phyloP scores from a whole-genome alignment of 345 rosid genomes.

The Pseudoturritis turrita region DNA sequence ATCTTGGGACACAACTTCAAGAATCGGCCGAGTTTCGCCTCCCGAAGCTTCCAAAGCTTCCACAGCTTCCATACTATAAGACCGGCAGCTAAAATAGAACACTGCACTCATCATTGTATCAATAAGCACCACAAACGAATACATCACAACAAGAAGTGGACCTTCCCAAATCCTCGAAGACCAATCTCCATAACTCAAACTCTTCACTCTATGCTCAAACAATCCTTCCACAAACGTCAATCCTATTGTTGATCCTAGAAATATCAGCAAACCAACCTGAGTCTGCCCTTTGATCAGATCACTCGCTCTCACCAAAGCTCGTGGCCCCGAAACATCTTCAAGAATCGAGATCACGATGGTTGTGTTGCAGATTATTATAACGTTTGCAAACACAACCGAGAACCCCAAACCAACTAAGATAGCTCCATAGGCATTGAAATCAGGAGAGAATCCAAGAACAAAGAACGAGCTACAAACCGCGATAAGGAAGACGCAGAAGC shows the following conservation, averaged over 20 bases:
- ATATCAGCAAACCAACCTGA: slow-evolving; percentile 83
- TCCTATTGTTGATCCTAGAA: slow-evolving; percentile 78
- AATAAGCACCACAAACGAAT: slow-evolving; percentile 78
- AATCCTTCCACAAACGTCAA: slow-evolving; percentile 74
- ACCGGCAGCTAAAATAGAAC: slow-evolving; percentile 85
- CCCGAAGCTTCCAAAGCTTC: slow-evolving; percentile 30
- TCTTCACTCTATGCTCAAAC: slow-evolving; percentile 90
- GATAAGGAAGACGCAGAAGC: slow-evolving; percentile 61
- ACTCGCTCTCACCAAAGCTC: slow-evolving; percentile 62
- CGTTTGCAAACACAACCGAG: slow-evolving; percentile 81
- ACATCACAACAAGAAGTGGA: slow-evolving; percentile 79
- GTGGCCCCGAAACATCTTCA: slow-evolving; percentile 82
- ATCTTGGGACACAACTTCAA: slow-evolving; percentile 8
- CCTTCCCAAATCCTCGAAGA: slow-evolving; percentile 95
- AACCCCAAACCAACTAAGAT: slow-evolving; percentile 54
- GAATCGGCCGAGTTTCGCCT: background rate
- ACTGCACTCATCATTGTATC: slow-evolving; percentile 87
- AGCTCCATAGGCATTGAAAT: slow-evolving; percentile 52
- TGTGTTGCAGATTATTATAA: slow-evolving; percentile 61
- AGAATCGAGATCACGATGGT: slow-evolving; percentile 69
- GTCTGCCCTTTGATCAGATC: slow-evolving; percentile 77
- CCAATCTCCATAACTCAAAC: slow-evolving; percentile 85
- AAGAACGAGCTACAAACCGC: slow-evolving; percentile 50
- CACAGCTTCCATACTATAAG: slow-evolving; percentile 36
- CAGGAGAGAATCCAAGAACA: slow-evolving; percentile 50